A percentile compares a stretch with the other conserved stretches of the same genome.
Conservation (phyloP, 2,329 filamentous ascomycete species). For the Camillea tinctor region DNA sequence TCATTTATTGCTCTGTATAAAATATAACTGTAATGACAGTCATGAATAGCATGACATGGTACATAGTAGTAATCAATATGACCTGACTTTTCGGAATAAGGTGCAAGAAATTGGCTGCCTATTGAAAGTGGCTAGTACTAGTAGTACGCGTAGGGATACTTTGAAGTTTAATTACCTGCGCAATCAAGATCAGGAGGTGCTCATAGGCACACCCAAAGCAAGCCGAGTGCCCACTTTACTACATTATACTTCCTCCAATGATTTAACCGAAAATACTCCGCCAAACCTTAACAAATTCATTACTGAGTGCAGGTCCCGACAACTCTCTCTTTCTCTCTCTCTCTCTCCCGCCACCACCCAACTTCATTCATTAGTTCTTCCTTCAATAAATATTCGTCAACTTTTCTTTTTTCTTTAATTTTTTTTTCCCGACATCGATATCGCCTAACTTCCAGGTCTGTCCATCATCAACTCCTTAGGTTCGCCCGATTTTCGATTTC, state of each 20-base stretch:
- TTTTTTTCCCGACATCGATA: slow-evolving; percentile 9
- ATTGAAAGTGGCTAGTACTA: too few relatives aligned
- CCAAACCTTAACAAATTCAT: slow-evolving; percentile 9
- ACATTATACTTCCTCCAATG: not conserved
- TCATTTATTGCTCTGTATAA: not conserved
- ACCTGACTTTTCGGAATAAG: not conserved
- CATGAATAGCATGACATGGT: not conserved
- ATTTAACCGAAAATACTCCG: slow-evolving; percentile 11
- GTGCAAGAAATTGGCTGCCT: not conserved
- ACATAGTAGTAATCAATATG: not conserved
- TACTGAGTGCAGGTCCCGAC: slow-evolving; percentile 5
- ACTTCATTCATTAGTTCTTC: not conserved
- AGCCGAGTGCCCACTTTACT: too few relatives aligned
- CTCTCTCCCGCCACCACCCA: slow-evolving; percentile 14
- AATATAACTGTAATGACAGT: slow-evolving; percentile 3
- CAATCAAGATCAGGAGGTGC: too few relatives aligned
- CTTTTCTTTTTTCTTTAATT: slow-evolving; percentile 11
- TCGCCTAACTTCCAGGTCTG: not conserved
- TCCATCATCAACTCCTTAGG: slow-evolving; percentile 3
- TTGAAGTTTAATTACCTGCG: too few relatives aligned
- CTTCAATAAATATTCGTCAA: slow-evolving; percentile 4
- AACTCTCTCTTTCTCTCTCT: too few relatives aligned
- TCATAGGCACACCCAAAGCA: too few relatives aligned
- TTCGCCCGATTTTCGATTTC: not conserved
- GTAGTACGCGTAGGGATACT: too few relatives aligned